These are phyloP conservation scores for Aspergillus puulaauensis DNA, from an alignment of 2,329 filamentous ascomycete species.

Conservation along the genomic window DNA sequence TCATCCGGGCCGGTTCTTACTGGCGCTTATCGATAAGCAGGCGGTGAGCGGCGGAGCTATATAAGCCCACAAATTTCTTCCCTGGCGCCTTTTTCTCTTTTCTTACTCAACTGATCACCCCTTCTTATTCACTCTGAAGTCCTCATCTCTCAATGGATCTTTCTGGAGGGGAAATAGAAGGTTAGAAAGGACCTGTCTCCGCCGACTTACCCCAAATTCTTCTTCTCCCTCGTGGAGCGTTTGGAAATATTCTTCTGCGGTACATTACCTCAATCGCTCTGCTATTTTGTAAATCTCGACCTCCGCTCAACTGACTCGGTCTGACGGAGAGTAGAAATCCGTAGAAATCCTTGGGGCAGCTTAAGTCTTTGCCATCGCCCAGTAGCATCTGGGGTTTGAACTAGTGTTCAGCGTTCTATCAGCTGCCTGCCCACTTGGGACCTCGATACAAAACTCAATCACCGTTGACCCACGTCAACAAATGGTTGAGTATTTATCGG, in stretches of 20 bases:
- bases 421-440: not conserved
- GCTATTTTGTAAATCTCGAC: not conserved
- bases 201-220: slow-evolving; percentile 49
- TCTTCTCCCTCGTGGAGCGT: slow-evolving; percentile 41
- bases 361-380: too few relatives aligned
- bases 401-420: too few relatives aligned
- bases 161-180: slow-evolving; percentile 49
- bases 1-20: not conserved
- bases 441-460: not conserved
- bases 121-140: slow-evolving; percentile 51
- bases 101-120: slow-evolving; percentile 40
- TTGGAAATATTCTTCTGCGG: slow-evolving; percentile 48
- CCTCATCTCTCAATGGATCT: slow-evolving; percentile 38
- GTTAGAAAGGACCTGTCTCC: slow-evolving; percentile 36
- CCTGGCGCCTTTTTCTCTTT: slow-evolving; percentile 26
- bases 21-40: slow-evolving; percentile 35
- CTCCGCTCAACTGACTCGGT: not conserved
- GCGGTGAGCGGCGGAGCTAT: slow-evolving; percentile 21
- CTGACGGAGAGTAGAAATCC: not conserved
- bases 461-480: not conserved
- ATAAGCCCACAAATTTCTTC: slow-evolving; percentile 25
- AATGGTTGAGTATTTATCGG: not conserved
- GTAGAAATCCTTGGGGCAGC: not conserved
- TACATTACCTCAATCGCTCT: slow-evolving; percentile 29
- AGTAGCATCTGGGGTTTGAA: not conserved